Evolutionary conservation across 2,329 filamentous ascomycete genomes (phyloP), one percentile per base, ranked within the genome.

Genomic region (Beauveria sp.): DNA sequence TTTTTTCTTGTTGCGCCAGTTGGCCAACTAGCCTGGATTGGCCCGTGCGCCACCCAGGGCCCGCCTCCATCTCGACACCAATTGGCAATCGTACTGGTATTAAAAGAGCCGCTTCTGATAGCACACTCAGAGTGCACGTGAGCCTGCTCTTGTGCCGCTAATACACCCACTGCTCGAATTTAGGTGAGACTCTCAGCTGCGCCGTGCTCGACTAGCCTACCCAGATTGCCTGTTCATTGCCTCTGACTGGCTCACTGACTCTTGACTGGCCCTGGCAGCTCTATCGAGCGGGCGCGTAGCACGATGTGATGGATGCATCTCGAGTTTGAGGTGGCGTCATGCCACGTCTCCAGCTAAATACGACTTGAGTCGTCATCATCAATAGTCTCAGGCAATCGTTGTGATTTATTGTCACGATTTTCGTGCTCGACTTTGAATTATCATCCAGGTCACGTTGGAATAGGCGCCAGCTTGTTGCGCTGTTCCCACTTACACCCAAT

Each of bases 41-140:
- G 58, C 50, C 52, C 40, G 47, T 47, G 53, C 60, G 26, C 53
- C 60, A n/a, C 42, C 26, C 34, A 50, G 38, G 57, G 38, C 57
- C 58, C 58, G 60, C 53, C 54, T 38, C 16, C 40, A 58, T 56
- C 40, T 57, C 46, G 49, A 34, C 43, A 14, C 53, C 60, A 52
- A 38, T 38, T 38, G 34, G 34, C 34, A 38, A 16, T 38, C 34
- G 12, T 16, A 38, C 34, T 38, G 34, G 34, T 38, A 38, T 38
- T 38, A 16, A 16, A 38, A 38, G 60, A 62, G 60, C 55, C 53
- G 47, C 52, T 58, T 58, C n/a, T 43, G 47, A 62, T 52, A 54
- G 55, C 34, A 61, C 34, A 30, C 42, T 54, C 38, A 38, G 51
- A 57, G 45, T 49, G 40, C 46, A 58, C 47, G 55, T 62, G 60